Percentiles rank a stretch among this genome's conserved stretches.
Conservation (phyloP, 495 filamentous ascomycete species). For the Penicillium crystallinum region DNA sequence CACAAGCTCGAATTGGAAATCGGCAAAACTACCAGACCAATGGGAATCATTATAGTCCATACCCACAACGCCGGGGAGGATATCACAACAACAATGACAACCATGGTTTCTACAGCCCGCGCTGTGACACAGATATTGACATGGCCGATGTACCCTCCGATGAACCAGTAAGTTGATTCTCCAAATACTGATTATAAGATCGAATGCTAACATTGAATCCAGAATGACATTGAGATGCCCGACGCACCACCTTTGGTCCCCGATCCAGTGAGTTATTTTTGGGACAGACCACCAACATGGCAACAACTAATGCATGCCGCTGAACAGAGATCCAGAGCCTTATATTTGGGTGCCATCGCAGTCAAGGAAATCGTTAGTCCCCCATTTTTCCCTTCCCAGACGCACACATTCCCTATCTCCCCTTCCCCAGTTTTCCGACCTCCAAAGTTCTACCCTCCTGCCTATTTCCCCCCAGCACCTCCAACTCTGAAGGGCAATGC, state of each 20-base stretch:
- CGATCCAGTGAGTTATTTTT: background rate
- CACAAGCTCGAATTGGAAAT: background rate
- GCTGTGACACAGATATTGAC: background rate
- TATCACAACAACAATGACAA: background rate
- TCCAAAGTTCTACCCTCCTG: background rate
- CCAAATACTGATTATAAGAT: background rate
- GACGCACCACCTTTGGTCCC: constrained; percentile 1
- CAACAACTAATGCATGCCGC: background rate
- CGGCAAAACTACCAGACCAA: background rate
- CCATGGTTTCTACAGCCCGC: background rate
- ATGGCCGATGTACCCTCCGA: constrained; percentile 1
- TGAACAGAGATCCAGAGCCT: background rate
- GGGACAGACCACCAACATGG: background rate
- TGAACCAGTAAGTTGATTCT: constrained; percentile 1
- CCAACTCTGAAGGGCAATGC: background rate
- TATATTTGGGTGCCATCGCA: background rate
- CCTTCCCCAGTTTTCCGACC: background rate
- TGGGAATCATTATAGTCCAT: background rate
- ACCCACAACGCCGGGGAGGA: background rate
- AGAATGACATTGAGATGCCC: constrained; percentile 9
- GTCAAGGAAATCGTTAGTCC: background rate
- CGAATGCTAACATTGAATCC: background rate
- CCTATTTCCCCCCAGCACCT: background rate
- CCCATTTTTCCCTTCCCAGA: background rate
- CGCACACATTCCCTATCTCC: background rate